phyloP scores from a whole-genome alignment of 2,329 filamentous ascomycete genomes.

The Sporothrix mexicana region DNA sequence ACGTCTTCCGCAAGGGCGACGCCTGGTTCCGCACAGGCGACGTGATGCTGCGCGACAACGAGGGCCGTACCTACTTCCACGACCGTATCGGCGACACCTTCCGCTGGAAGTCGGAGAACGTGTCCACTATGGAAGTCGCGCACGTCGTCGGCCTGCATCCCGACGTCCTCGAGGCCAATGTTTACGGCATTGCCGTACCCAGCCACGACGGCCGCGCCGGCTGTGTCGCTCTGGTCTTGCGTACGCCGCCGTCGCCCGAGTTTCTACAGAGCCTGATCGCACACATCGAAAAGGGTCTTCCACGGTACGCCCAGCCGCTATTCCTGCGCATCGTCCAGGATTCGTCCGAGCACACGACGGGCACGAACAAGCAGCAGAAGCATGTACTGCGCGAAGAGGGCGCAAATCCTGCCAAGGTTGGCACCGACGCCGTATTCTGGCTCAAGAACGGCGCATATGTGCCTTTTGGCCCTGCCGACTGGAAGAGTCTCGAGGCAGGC shows the following conservation, averaged over 20 bases:
- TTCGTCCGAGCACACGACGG: constrained; percentile 68
- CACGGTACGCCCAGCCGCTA: constrained; percentile 75
- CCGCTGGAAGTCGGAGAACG: constrained; percentile 83
- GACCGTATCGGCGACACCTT: constrained; percentile 82
- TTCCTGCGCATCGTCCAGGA: constrained; percentile 73
- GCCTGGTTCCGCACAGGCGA: constrained; percentile 87
- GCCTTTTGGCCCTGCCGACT: constrained; percentile 69
- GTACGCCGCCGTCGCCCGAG: constrained; percentile 52
- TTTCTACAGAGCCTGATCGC: constrained; percentile 63
- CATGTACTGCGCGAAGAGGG: constrained; percentile 72
- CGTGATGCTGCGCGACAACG: constrained; percentile 70
- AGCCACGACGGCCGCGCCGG: constrained; percentile 84
- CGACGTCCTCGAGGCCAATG: constrained; percentile 76
- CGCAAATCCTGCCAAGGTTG: constrained; percentile 67
- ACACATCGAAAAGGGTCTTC: constrained; percentile 64
- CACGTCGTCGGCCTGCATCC: constrained; percentile 72
- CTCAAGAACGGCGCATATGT: constrained; percentile 69
- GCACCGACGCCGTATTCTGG: constrained; percentile 64
- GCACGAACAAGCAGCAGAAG: constrained; percentile 91
- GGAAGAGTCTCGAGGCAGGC: constrained; percentile 70
- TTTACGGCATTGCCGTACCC: constrained; percentile 81
- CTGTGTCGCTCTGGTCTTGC: constrained; percentile 60
- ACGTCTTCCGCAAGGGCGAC: constrained; percentile 77
- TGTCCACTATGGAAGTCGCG: constrained; percentile 82
- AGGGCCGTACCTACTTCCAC: constrained; percentile 78